Evolutionary conservation across 192 early-diverging fungal genomes (phyloP).

Genomic region (Backusella luteola): DNA sequence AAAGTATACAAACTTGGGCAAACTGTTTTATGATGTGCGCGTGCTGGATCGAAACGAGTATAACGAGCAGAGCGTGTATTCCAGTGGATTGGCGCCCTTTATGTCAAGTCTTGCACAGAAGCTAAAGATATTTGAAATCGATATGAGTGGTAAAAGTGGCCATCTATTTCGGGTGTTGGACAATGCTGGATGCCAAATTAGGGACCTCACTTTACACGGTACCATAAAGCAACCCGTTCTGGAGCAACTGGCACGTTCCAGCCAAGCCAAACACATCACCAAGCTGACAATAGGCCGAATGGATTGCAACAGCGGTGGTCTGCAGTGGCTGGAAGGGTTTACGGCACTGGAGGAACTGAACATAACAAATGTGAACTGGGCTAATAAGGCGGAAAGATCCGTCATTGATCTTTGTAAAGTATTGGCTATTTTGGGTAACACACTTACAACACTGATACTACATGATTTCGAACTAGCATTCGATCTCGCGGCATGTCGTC

Average conservation of each 20-base stretch:
- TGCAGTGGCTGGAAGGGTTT: background rate
- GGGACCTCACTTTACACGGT: background rate
- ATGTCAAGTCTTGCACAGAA: background rate
- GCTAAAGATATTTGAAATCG: background rate
- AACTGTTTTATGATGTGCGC: background rate
- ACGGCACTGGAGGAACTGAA: background rate
- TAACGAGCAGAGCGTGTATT: background rate
- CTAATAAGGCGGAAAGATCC: background rate
- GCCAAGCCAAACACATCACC: background rate
- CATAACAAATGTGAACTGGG: background rate
- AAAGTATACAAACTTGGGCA: background rate
- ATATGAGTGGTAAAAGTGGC: background rate
- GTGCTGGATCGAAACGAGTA: background rate
- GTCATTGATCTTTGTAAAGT: background rate
- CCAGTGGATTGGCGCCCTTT: background rate
- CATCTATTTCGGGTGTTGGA: background rate
- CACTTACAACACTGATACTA: background rate
- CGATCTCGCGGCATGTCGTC: background rate
- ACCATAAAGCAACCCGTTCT: background rate
- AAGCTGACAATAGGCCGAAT: background rate
- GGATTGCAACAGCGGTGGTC: background rate
- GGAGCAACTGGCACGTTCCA: background rate
- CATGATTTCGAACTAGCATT: background rate
- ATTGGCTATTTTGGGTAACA: background rate
- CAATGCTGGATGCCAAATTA: background rate